phyloP scores from a whole-genome alignment of 495 filamentous ascomycete species.

The Penicillium argentinense region DNA sequence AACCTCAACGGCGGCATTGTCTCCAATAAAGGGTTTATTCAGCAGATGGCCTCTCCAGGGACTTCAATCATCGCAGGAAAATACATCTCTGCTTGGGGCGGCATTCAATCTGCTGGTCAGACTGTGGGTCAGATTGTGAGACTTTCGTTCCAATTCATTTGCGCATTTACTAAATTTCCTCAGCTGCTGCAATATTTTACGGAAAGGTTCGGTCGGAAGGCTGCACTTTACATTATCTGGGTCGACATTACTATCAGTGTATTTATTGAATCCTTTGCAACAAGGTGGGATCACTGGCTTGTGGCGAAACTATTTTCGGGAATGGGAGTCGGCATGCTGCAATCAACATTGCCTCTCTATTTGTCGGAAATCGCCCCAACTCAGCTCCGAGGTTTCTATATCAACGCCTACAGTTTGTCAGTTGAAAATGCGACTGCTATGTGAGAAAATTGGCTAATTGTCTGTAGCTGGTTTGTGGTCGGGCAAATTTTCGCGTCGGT shows the following conservation, averaged over 20 bases:
- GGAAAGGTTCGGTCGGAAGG: constrained; percentile 32
- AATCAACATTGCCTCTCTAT: constrained; percentile 43
- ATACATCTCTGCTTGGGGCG: constrained; percentile 42
- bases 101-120: constrained; percentile 42
- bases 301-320: constrained; percentile 42
- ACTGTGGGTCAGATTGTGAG: constrained; percentile 33
- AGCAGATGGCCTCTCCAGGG: constrained; percentile 28
- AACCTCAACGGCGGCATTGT: constrained; percentile 43
- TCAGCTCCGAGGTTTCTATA: constrained; percentile 37
- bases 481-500: constrained; percentile 43
- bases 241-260: constrained; percentile 31
- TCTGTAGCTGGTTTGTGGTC: constrained; percentile 38
- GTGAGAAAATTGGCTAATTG: not conserved
- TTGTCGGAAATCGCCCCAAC: constrained; percentile 41
- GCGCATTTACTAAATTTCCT: not conserved
- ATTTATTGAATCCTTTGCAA: constrained; percentile 38
- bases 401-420: constrained; percentile 42
- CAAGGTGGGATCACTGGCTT: constrained; percentile 39
- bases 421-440: not conserved
- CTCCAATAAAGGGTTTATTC: constrained; percentile 41
- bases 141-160: not conserved
- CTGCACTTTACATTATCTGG: constrained; percentile 33
- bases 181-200: constrained; percentile 35
- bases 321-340: constrained; percentile 42
- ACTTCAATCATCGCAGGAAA: constrained; percentile 32